Evolutionary conservation across 352 stramenopile species (phyloP), one percentile per base, ranked within the genome.

Genomic region (Globisporangium cederbergense): DNA sequence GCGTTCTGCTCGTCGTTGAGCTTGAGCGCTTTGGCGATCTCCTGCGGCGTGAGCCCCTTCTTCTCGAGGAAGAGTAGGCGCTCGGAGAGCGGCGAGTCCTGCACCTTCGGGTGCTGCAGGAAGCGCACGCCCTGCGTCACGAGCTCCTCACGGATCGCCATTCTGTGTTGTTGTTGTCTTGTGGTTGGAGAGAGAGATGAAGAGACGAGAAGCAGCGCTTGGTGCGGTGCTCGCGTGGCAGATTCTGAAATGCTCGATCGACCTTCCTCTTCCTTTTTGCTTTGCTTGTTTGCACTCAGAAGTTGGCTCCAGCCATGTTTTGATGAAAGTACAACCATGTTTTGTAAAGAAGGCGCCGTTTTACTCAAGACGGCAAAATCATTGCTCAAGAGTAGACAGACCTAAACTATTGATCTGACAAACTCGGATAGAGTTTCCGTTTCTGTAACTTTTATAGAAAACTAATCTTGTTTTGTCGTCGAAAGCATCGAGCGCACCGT

Each of bases 71-170:
- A 93, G 63, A 69, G 69, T 53, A 91, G 70, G 6, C 82, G 76
- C 66, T 91, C 79, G 1, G 83, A 90, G 8, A 93, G 75, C 52
- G 83, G 81, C 66, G 81, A 88, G 65, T 88, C 75, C 68, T 91
- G 83, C 57, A 92, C 83, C 52, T 88, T 86, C 1, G 83, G 74
- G 68, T 92, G 81, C 71, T 88, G 79, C 69, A 92, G 65, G 66
- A 92, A 92, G 60, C 83, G 83, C 71, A 92, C 79, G 65, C 83
- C 81, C 59, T 90, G 82, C 66, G 81, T 66, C 49, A 92, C 73
- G 28, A 90, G 72, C 20, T 90, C 80, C 57, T 89, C 75, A 2
- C 81, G 71, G 34, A 86, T 75, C 30, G 76, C 73, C 74, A 67
- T 60, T 25, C 22, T 54, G 34, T 36, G 20, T 54, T 10, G 2